Base-by-base conservation (phyloP, 495 filamentous ascomycete species). In the Wilcoxina mikolae region DNA sequence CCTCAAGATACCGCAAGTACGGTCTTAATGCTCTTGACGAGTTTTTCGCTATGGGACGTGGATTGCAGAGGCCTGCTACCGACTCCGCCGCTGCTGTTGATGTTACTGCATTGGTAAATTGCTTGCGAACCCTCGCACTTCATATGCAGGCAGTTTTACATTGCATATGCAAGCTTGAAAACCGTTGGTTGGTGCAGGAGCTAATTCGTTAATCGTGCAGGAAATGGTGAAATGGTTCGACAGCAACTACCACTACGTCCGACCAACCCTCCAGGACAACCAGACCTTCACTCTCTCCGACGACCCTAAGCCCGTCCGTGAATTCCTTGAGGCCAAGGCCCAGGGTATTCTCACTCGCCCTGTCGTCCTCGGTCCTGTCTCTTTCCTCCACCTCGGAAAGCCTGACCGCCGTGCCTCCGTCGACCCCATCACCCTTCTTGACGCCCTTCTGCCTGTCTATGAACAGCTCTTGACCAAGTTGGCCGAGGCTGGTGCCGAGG, bases 181-280 rank as follows among this genome's bases (percentile, higher is more conserved):
- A n/a, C n/a, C n/a, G n/a, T n/a, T n/a, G n/a, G n/a, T n/a, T n/a
- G n/a, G n/a, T n/a, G n/a, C n/a, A n/a, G n/a, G n/a, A n/a, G n/a
- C n/a, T n/a, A n/a, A n/a, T 65, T 47, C 35, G 20, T 49, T 33
- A 11, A 22, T 11, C 18, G 23, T 50, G 54, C 38, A 80, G 76
- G 91, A 98, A 77, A 98, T 98, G 91, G 91, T 98, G 52, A 98
- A 98, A 76, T 98, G 93, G 91, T 98, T 98, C 70, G 91, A 98
- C 78, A 94, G 87, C 60, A 98, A 98, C 82, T 98, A 98, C 80
- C 91, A 98, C 78, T 96, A 96, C 75, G 91, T 96, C 72, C 95
- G 95, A 80, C 91, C 91, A 55, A 95, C 91, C 56, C 78, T 98
- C 54, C 84, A 94, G 72, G 83, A 95, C 73, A 82, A 84, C 76